Evolutionary conservation across 2,329 filamentous ascomycete species (phyloP), one percentile per base, ranked within the genome.

Genomic region (Chaetothyriales sp.): DNA sequence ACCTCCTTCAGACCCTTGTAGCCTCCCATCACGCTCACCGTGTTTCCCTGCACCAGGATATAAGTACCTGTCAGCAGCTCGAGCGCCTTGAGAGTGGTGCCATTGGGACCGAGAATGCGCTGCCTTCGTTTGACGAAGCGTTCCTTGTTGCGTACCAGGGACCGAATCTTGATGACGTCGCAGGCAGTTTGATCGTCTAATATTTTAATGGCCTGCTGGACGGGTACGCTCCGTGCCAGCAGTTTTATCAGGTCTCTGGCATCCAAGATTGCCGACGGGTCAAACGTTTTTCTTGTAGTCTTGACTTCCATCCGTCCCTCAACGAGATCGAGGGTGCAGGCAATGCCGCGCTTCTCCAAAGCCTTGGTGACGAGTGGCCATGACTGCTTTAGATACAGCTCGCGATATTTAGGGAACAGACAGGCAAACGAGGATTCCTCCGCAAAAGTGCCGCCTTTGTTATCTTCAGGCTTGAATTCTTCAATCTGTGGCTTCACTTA

Each of bases 251-350:
- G 73, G 66, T 98, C 92, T 58, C 92, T 80, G 15, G 90, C 89
- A 60, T 95, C 95, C 50, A 98, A 76, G 52, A 98, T 94, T 3
- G 89, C 79, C 5, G 89, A 88, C 6, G 92, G 92, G 64, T 98
- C 92, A 65, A 76, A 94, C 2, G 88, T 94, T 67, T 89, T 89
- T 61, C 84, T 76, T 6, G 90, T 96, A 20, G 92, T 96, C 70
- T 90, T 93, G 57, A 96, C 90, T 0, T 85, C 89, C 90, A 96
- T 96, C 65, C 81, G 87, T 64, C 92, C 92, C 66, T 96, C 89
- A 3, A 96, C 84, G 66, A 98, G 75, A 72, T 98, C 90, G 22
- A 98, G 79, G 7, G 85, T 89, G 65, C 90, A 95, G 44, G 85
- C 86, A 46, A 98, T 87, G 58, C 89, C 88, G 51, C 78, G 74